Base-by-base conservation (phyloP, 1,139 yeast genomes). In the Protomyces gravidus region DNA sequence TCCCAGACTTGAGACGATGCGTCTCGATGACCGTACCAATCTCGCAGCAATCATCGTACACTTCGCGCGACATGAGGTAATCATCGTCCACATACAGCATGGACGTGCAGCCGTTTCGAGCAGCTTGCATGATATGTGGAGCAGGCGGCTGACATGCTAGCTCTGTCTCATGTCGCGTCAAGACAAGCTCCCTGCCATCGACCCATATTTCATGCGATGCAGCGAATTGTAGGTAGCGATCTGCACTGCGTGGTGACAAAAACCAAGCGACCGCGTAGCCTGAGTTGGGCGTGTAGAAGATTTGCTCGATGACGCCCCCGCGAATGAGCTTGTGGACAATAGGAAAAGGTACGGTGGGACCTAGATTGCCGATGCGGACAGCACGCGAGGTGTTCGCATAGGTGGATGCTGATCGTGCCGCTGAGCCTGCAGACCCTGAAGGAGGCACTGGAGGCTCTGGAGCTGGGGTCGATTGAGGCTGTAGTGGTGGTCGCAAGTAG, bases 1-100 rank as follows among this genome's bases (percentile, higher is more conserved):
- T 21, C 19, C 52, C 52, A 13, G 52, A 48, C 11, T 19, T 19
- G 19, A 48, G 28, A 21, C 52, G 26, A 9, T 28, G n/a, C n/a
- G 21, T 21, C 19, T 21, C 26, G 15, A 48, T 48, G 13, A 48
- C 25, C 4, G 28, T n/a, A 17, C 52, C 52, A 2, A 36, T 13
- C 17, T 17, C 21, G 5, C 21, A 5, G 19, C 42, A 36, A 36
- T n/a, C 42, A 9, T 19, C 42, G 17, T 36, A 9, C 42, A 36
- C 42, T 36, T 36, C 42, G 17, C 17, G n/a, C 11, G 17, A 17
- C 19, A 23, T 36, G 21, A 36, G 42, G n/a, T 23, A 9, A 11
- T 19, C 23, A 13, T 36, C 42, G 17, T 36, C 42, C 21, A 36
- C 7, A 13, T 17, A 36, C 3, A 36, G 42, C 19, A 23, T 36